Evolutionary conservation across 139 green algal genomes (phyloP), one percentile per base, ranked within the genome.

Genomic region (Chloropicon primus): DNA sequence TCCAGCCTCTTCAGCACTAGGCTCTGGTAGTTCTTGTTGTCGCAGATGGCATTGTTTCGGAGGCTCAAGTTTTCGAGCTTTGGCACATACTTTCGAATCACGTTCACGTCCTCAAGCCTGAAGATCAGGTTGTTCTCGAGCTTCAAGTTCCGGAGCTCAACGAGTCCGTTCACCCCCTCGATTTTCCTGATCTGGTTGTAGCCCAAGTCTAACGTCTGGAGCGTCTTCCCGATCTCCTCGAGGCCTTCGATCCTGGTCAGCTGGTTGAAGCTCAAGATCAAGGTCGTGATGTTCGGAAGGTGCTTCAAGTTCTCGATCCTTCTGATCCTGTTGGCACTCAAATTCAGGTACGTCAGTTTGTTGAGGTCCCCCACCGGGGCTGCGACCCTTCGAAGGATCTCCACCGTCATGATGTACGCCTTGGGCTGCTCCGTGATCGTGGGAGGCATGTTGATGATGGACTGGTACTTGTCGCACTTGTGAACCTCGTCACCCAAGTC

Each of bases 11-110:
- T 74, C 71, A 79, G 74, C 26, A 82, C 29, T 23, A 87, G 82
- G 22, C 53, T 29, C 0, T 27, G 28, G 83, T 93, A 91, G 1
- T 81, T 79, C 75, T 89, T 90, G 81, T 87, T 75, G 0, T 83
- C 74, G 53, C 77, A 84, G 22, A 91, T 78, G 28, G 86, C 77
- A 77, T 89, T 91, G 81, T 78, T 77, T 0, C 27, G 73, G 27
- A 91, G 75, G 80, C 89, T 80, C n/a, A 93, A 81, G n/a, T 79
- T 54, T 54, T 78, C 81, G n/a, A 93, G 78, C 54, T 84, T 77
- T 1, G 79, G 78, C 5, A 76, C 74, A 80, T 89, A 87, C 79
- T 89, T 90, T 41, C 82, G 82, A 25, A 92, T 74, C n/a, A 85
- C 77, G 78, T 89, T 90, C 76, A 89, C 54, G 72, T 89, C 87